Evolutionary conservation across 164 flowering plant genomes (phyloP), one percentile per base, ranked within the genome.

Genomic region (Tetracentron sinense): DNA sequence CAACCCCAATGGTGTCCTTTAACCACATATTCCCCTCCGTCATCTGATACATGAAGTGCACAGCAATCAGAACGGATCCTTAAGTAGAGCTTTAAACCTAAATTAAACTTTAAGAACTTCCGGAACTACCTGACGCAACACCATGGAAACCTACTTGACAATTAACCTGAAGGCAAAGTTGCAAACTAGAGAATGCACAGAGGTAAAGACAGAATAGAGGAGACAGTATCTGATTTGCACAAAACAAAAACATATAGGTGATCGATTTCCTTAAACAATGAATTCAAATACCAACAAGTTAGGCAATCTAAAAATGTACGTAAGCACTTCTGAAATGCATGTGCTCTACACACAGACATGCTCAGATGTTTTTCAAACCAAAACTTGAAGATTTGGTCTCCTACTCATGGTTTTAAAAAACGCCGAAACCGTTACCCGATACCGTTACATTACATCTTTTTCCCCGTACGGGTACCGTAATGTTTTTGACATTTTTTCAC

Each of bases 11-110:
- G 47, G 97, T 95, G 17, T 92, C 92, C 73, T 90, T 88, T 68
- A 95, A 73, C 99, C 99, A 92, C 83, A 85, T 81, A 73, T 95
- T 95, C n/a, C 99, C 99, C 77, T 95, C 99, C 35, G 89, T 81
- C 35, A 95, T 88, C 99, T 95, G 85, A 57, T n/a, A 63, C 53
- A 73, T 25, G 26, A 42, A 47, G 50, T 38, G 21, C 23, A 50
- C 21, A 56, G 21, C 27, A 42, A 59, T 64, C 27, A 67, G 58
- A 20, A 31, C 56, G 31, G 51, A 71, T 31, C 66, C 11, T 38
- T 61, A 33, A 62, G 23, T 8, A 62, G 22, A 33, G 17, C 23
- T 19, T 7, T 12, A 15, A 12, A 42, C 26, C 7, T 22, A 15
- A 5, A 14, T 22, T 7, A 10, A 58, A 58, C 19, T 19, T 58